These are phyloP conservation scores for Clavispora phyllophila DNA, from an alignment of 805 yeast species.

Conservation along the genomic window DNA sequence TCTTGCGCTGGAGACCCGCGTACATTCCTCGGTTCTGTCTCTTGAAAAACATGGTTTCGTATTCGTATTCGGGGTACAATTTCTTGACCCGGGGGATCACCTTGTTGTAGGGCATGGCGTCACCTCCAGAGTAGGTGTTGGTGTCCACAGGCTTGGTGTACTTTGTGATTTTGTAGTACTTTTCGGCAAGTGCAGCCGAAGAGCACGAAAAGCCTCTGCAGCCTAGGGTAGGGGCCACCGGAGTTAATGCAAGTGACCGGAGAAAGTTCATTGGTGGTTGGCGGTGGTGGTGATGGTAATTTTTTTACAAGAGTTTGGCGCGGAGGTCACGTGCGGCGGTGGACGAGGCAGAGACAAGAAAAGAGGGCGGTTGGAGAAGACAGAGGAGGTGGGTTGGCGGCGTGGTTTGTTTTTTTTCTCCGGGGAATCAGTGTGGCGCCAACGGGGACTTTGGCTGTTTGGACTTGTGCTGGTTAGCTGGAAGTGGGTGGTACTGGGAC, in stretches of 20 bases:
- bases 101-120: conserved; percentile 19
- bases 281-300: neutral
- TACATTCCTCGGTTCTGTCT: conserved; percentile 83
- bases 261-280: conserved; percentile 10
- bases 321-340: conserved; percentile 2
- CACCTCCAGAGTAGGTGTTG: conserved; percentile 32
- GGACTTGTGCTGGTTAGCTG: no score
- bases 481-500: no score
- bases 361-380: no score
- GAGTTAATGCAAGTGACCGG: conserved; percentile 5
- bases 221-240: conserved; percentile 3
- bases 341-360: no score
- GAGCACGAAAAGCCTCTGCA: conserved; percentile 4
- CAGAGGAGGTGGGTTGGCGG: no score
- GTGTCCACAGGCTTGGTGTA: conserved; percentile 35
- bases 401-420: no score
- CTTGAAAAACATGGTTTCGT: conserved; percentile 71
- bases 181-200: conserved; percentile 20
- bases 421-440: no score
- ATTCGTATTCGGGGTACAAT: conserved; percentile 38
- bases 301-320: conserved; percentile 1
- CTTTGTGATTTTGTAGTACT: conserved; percentile 36
- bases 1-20: conserved; percentile 80
- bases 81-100: conserved; percentile 9
- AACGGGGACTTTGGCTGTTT: no score